Evolutionary conservation across 257 asterid genomes (phyloP), one percentile per base, ranked within the genome.

Genomic region (Salvia miltiorrhiza): DNA sequence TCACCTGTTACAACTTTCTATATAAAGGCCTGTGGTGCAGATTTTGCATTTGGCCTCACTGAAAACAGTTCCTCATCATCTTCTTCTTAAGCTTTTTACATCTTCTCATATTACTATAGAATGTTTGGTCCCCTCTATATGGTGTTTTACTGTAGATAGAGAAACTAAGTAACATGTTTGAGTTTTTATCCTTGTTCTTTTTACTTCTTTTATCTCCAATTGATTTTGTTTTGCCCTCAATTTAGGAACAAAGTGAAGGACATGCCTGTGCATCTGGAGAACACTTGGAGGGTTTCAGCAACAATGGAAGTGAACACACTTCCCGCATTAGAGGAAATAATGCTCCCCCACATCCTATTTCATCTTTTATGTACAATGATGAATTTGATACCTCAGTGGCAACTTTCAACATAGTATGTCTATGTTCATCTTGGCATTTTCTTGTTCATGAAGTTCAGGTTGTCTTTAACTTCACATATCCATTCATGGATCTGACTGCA

Each of bases 371-470:
- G 57, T 78, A 72, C 67, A 63, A 74, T 65, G 84, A 86, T 50
- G 97, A 81, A 75, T 82, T 80, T 75, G 92, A 85, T 72, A 75
- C 79, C 43, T 80, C 92, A 0, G 86, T 85, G 40, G 58, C 87
- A 52, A 69, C 71, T 75, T 88, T 77, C 84, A 90, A 88, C 85
- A 84, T 82, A 65, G 97, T 90, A 90, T 54, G 89, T 67, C 72
- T 58, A 52, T 11, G 63, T 26, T 24, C n/a, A 65, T 17, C 49
- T 26, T 47, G 58, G 43, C 66, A 28, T 71, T 72, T 55, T 43
- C 62, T 67, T 49, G 56, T 73, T 74, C 62, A 28, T 43, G 45
- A 41, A 47, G 54, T 54, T 21, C 33, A 39, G 33, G 35, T 63
- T 49, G 41, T 47, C 30, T 47, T 30, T 66, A 70, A 28, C 50